Percentiles rank a stretch among this genome's conserved stretches.
Conservation (phyloP, 306 rosid genomes). For the Lablab purpureus region DNA sequence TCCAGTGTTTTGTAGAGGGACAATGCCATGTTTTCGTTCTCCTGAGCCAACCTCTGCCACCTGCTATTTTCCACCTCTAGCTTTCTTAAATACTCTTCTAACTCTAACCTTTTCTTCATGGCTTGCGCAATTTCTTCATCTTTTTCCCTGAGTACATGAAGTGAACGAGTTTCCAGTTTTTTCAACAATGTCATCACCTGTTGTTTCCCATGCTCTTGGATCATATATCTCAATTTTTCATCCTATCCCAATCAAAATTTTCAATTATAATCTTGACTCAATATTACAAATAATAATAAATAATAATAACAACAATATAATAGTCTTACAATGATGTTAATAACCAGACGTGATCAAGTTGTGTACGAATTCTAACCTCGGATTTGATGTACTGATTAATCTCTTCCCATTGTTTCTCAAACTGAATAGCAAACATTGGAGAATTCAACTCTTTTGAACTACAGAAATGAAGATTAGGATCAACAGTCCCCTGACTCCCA, state of each 20-base stretch:
- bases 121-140: slow-evolving; percentile 68
- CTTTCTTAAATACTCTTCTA: slow-evolving; percentile 57
- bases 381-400: slow-evolving; percentile 58
- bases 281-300: neutral
- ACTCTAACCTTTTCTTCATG: slow-evolving; percentile 53
- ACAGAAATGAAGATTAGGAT: slow-evolving; percentile 19
- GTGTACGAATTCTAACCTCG: slow-evolving; percentile 58
- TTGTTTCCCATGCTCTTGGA: slow-evolving; percentile 65
- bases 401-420: slow-evolving; percentile 60
- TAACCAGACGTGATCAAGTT: neutral
- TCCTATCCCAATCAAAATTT: slow-evolving; percentile 50
- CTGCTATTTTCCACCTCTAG: slow-evolving; percentile 70
- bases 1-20: slow-evolving; percentile 61
- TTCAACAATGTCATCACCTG: slow-evolving; percentile 49
- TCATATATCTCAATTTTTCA: slow-evolving; percentile 56
- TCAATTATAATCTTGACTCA: neutral
- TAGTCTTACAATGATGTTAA: neutral
- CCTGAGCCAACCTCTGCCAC: slow-evolving; percentile 66
- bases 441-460: slow-evolving; percentile 26
- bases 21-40: slow-evolving; percentile 64
- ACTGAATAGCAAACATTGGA: slow-evolving; percentile 46
- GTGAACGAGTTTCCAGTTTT: slow-evolving; percentile 51
- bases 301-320: neutral
- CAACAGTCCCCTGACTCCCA: slow-evolving; percentile 31
- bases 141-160: slow-evolving; percentile 49